Conservation (phyloP, 441 rosid species). For the Adansonia grandidieri region DNA sequence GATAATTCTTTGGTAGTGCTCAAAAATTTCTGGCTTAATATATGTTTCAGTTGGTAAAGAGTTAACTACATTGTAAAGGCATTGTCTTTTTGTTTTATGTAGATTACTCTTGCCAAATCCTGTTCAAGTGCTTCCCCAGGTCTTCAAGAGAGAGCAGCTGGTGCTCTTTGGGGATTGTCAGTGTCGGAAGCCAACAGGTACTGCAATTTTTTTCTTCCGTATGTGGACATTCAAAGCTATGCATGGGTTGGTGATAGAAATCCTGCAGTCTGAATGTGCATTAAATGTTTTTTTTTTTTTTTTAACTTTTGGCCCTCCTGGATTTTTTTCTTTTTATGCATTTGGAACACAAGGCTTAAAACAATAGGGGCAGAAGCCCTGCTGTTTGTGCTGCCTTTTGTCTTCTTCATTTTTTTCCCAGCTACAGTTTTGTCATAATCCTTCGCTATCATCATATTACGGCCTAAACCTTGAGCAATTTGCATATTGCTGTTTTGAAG, state of each 20-base stretch:
- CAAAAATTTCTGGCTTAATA: not conserved
- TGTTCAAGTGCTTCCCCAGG: conserved; percentile 89
- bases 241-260: not conserved
- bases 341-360: not conserved
- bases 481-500: conserved; percentile 5
- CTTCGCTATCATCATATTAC: not conserved
- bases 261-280: not conserved
- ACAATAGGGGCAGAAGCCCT: not conserved
- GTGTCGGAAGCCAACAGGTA: conserved; percentile 99
- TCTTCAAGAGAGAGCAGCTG: conserved; percentile 99
- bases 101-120: conserved; percentile 69
- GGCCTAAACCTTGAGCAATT: not conserved
- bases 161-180: conserved; percentile 98
- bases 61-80: conserved; percentile 23
- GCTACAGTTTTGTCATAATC: not conserved
- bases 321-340: not conserved
- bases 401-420: not conserved
- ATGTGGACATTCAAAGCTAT: not conserved
- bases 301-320: not conserved
- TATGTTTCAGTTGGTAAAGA: conserved; percentile 16
- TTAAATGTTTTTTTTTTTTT: too few species aligned
- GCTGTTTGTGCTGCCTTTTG: not conserved
- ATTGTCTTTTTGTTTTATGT: conserved; percentile 31
- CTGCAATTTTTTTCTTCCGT: not conserved
- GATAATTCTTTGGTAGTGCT: conserved; percentile 12